Evolutionary conservation across 129 eudicot species (phyloP), one percentile per base, ranked within the genome.

Genomic region (Lactuca saligna): DNA sequence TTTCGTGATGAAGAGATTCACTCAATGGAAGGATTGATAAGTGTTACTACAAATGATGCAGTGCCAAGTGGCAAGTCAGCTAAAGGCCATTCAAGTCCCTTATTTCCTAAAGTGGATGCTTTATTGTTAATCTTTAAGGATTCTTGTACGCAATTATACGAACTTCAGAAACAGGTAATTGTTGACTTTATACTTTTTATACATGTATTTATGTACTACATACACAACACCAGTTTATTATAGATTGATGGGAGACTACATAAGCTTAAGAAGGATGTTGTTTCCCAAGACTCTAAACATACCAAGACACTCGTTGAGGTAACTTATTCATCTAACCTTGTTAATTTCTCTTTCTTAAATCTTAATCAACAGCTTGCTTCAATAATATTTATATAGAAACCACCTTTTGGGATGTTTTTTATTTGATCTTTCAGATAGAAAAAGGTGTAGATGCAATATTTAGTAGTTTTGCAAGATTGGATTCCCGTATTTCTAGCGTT

Each of bases 401-500:
- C 35, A 75, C 53, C 59, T 29, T 12, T 8, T 34, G 15, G 16
- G 74, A 50, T 17, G 57, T 11, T 65, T 39, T 46, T 49, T 46
- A 61, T 44, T 50, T 38, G n/a, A 20, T 46, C 58, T 44, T 41
- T 75, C 88, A 92, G 98, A 73, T 92, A 66, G 96, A 92, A 73
- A 88, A 84, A 79, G 96, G 98, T 16, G 95, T 92, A 54, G 98
- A 92, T 70, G 91, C 87, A 76, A 84, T 92, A 81, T 92, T 92
- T 82, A 81, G 46, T 65, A 92, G 96, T 81, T 92, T 92, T 70
- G 91, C 96, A 56, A 88, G 98, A 81, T 66, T 92, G 86, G 96
- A 92, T 86, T 84, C 95, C 25, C 98, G 98, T 63, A 92, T 92
- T 66, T 92, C 98, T 37, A 92, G 96, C 46, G 98, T 92, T 81